Percentiles rank a stretch among this genome's conserved stretches.
phyloP scores from a whole-genome alignment of 495 filamentous ascomycete genomes.

The Neurospora sp. region DNA sequence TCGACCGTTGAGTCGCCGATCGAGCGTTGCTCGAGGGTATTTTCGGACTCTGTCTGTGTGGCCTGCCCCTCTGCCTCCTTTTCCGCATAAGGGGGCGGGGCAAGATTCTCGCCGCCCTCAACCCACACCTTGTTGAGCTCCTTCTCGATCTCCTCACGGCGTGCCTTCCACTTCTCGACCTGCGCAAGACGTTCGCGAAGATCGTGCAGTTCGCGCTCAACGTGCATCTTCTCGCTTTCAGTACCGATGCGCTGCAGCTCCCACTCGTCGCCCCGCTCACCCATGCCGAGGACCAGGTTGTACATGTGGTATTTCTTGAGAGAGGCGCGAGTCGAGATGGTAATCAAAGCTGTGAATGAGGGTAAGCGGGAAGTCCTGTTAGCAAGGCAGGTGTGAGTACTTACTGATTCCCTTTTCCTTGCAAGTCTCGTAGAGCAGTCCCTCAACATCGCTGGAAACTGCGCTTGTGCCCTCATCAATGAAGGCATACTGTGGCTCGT shows the following conservation, averaged over 20 bases:
- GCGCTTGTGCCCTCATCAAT: constrained; percentile 94
- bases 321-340: constrained; percentile 84
- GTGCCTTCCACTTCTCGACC: constrained; percentile 73
- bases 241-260: constrained; percentile 89
- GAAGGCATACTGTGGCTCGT: constrained; percentile 88
- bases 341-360: constrained; percentile 56
- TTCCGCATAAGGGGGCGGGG: constrained; percentile 31
- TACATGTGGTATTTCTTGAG: constrained; percentile 92
- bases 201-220: constrained; percentile 80
- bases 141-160: constrained; percentile 62
- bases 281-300: constrained; percentile 72
- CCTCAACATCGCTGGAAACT: constrained; percentile 89
- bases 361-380: constrained; percentile 18
- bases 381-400: constrained; percentile 13
- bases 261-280: constrained; percentile 60
- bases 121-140: constrained; percentile 48
- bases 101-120: constrained; percentile 31
- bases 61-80: constrained; percentile 9
- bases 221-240: constrained; percentile 77
- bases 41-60: background rate
- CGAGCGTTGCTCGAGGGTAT: background rate
- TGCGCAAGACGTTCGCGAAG: constrained; percentile 66
- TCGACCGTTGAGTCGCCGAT: background rate
- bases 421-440: constrained; percentile 79
- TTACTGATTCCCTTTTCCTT: constrained; percentile 88